Evolutionary conservation across 805 yeast species (phyloP), one percentile per base, ranked within the genome.

Genomic region (Wickerhamomyces bisporus): DNA sequence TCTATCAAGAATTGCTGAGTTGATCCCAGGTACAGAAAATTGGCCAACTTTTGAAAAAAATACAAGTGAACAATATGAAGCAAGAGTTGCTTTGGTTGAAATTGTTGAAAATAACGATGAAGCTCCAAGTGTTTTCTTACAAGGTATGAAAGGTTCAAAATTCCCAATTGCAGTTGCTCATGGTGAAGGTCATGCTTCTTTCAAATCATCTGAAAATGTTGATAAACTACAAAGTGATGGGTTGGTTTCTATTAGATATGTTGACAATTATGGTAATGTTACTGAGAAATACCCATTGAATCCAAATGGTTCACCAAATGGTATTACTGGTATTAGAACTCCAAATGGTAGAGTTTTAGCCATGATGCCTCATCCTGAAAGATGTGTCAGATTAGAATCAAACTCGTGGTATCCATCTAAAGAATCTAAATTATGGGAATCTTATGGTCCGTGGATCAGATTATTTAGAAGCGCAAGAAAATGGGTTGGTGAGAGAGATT

Each of bases 301-400:
- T 71, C 98, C 98, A 40, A 93, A 93, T 65, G 98, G 98, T 31
- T 86, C 97, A 12, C 86, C 93, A 30, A 76, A 75, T 39, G 97
- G 96, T 64, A 86, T 93, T 52, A 84, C 96, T 27, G 98, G 97
- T 71, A 77, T 93, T 40, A 72, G 82, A 46, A 79, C 89, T 38
- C 86, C 87, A 37, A 87, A 86, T 57, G 98, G 98, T 47, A 81
- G 98, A 62, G 97, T 93, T 3, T 70, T 93, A 53, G 97, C 97
- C 5, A 78, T 93, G 88, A 93, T 93, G 98, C 98, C 98, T 33
- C 98, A 93, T 62, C 98, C 98, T 18, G 98, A 93, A 66, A 86
- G 98, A 68, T 93, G 86, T 36, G 73, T 81, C 40, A 76, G 96
- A 66, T 70, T 81, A 57, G 96, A 86, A 62, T 70, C 94, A 39